Percentiles rank a stretch among this genome's conserved stretches.
phyloP scores from a whole-genome alignment of 192 early-diverging fungal genomes.

The Spinellus fusiger region DNA sequence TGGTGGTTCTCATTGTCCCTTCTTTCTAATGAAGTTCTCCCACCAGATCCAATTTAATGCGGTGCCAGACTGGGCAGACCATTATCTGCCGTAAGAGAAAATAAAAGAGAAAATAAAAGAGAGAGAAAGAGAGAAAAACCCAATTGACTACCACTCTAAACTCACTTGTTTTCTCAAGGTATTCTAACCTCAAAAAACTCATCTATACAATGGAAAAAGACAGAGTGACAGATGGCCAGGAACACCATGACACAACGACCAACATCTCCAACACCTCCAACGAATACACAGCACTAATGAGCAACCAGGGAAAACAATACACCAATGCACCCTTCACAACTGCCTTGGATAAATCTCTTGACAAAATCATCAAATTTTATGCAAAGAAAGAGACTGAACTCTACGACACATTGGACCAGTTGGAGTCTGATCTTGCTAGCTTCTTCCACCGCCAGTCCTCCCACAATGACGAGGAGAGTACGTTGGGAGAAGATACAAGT shows the following conservation, averaged over 20 bases:
- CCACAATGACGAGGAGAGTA: not conserved
- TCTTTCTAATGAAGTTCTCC: constrained; percentile 86
- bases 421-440: constrained; percentile 51
- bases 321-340: constrained; percentile 56
- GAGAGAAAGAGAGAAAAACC: not conserved
- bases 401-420: constrained; percentile 54
- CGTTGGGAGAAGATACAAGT: constrained; percentile 5
- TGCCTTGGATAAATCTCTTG: constrained; percentile 78
- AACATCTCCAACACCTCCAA: constrained; percentile 30
- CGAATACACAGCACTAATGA: constrained; percentile 32
- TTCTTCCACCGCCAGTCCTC: not conserved
- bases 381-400: constrained; percentile 76
- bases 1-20: no score
- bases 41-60: constrained; percentile 79
- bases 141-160: not conserved
- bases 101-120: not conserved
- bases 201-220: constrained; percentile 75
- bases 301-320: constrained; percentile 20
- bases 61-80: constrained; percentile 66
- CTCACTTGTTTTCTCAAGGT: constrained; percentile 29
- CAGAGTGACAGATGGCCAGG: constrained; percentile 24
- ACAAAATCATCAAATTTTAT: constrained; percentile 82
- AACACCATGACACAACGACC: no score
- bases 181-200: constrained; percentile 74
- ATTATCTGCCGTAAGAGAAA: constrained; percentile 48